Percentiles rank a stretch among this genome's conserved stretches.
phyloP scores from a whole-genome alignment of 2,329 filamentous ascomycete species.

The Microthyrium microscopicum region DNA sequence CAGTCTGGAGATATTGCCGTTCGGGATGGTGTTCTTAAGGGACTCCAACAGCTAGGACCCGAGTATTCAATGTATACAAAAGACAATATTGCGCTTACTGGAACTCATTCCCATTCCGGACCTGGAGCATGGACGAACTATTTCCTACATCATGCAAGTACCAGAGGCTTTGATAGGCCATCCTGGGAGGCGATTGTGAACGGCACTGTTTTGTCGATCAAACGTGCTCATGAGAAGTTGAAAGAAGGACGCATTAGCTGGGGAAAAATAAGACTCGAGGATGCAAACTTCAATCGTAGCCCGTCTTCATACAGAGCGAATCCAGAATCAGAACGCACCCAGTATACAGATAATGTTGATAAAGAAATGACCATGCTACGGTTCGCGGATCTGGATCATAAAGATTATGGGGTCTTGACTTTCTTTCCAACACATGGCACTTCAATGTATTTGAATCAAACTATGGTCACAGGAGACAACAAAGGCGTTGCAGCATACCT shows the following conservation, averaged over 20 bases:
- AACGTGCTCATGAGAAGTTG: slow-evolving; percentile 59
- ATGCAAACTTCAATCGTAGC: slow-evolving; percentile 80
- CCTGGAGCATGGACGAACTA: slow-evolving; percentile 93
- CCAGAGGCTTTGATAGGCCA: slow-evolving; percentile 68
- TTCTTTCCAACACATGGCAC: slow-evolving; percentile 93
- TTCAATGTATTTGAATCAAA: slow-evolving; percentile 82
- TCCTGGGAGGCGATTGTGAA: slow-evolving; percentile 82
- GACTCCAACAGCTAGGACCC: slow-evolving; percentile 48
- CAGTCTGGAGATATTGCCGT: slow-evolving; percentile 81
- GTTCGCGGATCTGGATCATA: slow-evolving; percentile 59
- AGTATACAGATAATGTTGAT: slow-evolving; percentile 51
- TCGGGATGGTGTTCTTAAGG: slow-evolving; percentile 70
- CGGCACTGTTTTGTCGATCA: slow-evolving; percentile 66
- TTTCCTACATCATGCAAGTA: slow-evolving; percentile 78
- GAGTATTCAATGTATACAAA: slow-evolving; percentile 61
- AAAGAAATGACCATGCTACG: slow-evolving; percentile 67
- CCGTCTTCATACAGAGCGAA: slow-evolving; percentile 79
- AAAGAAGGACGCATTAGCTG: slow-evolving; percentile 54
- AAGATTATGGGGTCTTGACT: slow-evolving; percentile 64
- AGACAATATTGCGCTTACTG: slow-evolving; percentile 75
- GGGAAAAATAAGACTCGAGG: slow-evolving; percentile 50
- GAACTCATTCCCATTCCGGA: slow-evolving; percentile 84
- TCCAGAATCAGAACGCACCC: slow-evolving; percentile 54
- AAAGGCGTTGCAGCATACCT: slow-evolving; percentile 83
- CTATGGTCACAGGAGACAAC: slow-evolving; percentile 82